A percentile compares a stretch with the other conserved stretches of the same genome.
Evolutionary conservation across 305 asterid species (phyloP).

Genomic region (Fraxinus sp.): DNA sequence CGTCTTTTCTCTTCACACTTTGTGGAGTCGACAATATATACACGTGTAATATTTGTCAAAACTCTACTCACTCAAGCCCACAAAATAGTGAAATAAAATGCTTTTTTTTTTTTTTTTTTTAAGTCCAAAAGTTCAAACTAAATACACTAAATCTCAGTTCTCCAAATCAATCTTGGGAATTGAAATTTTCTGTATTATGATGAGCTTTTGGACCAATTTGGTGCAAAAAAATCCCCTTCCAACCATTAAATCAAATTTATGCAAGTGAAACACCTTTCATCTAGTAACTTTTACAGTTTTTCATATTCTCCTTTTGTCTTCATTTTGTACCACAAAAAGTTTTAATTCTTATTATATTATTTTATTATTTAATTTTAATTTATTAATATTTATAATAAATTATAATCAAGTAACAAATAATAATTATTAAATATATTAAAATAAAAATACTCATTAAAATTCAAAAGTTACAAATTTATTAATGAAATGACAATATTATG

Average conservation of each 20-base stretch:
- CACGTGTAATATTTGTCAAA: neutral
- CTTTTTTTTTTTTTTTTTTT: neutral
- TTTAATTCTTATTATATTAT: neutral
- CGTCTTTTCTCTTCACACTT: constrained; percentile 39
- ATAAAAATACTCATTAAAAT: neutral
- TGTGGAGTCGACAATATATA: constrained; percentile 29
- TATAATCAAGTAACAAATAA: neutral
- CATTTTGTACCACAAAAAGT: neutral
- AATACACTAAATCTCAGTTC: neutral
- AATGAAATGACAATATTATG: neutral
- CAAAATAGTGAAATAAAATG: neutral
- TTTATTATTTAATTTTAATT: too few species aligned
- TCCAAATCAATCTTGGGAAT: neutral
- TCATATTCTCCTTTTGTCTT: neutral
- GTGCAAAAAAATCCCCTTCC: neutral
- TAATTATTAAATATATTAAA: too few species aligned
- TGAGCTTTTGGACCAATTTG: neutral
- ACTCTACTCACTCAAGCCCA: neutral
- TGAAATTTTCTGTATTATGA: neutral
- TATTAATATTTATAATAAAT: too few species aligned
- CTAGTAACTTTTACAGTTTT: too few species aligned
- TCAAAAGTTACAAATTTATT: neutral
- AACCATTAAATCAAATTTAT: too few species aligned
- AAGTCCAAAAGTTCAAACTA: neutral
- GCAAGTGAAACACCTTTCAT: too few species aligned